Evolutionary conservation across 2,329 filamentous ascomycete genomes (phyloP), one percentile per base, ranked within the genome.

Genomic region (Colletotrichum liriopes): DNA sequence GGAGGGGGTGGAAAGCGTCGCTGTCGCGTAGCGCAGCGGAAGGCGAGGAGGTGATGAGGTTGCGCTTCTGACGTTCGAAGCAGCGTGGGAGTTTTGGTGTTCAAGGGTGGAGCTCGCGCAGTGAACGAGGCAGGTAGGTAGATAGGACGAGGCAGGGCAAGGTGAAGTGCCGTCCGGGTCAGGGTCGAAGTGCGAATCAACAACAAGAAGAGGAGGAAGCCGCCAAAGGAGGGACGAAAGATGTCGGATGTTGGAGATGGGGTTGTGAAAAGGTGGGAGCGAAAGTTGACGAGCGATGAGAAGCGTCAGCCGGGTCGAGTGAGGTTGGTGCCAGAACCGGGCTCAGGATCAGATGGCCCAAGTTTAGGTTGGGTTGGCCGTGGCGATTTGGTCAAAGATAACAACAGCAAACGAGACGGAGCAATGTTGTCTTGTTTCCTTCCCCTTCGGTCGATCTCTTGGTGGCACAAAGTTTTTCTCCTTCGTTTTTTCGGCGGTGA

Each of bases 201-300:
- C 59, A 59, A 69, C 52, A 64, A 68, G 43, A 72, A 72, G 58
- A 68, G 68, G 29, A 64, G 59, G 45, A 59, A 64, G 52, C 59
- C 69, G 69, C 69, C 59, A 69, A 69, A 69, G 59, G 65, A 72
- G 43, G 69, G 69, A 59, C 12, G 54, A 66, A 39, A 32, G 37
- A 59, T 54, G 54, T 26, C 12, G 65, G 58, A 41, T 12, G 49
- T 52, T 52, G 37, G 37, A 59, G 47, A 32, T 6, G 29, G 4
- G 29, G 60, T 47, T 63, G 47, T 23, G 32, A 26, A 63, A 51
- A 52, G 55, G 56, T 29, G 47, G 47, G 52, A 49, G 35, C 54
- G 47, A 23, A 20, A 35, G 55, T 41, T 58, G 51, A 47, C 47
- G 69, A 54, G 69, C 54, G 58, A 72, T 32, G 29, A 60, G 63